Percentiles rank a stretch among this genome's conserved stretches.
These are phyloP conservation scores for Nephelium lappaceum DNA, from an alignment of 345 rosid genomes.

Conservation along the genomic window DNA sequence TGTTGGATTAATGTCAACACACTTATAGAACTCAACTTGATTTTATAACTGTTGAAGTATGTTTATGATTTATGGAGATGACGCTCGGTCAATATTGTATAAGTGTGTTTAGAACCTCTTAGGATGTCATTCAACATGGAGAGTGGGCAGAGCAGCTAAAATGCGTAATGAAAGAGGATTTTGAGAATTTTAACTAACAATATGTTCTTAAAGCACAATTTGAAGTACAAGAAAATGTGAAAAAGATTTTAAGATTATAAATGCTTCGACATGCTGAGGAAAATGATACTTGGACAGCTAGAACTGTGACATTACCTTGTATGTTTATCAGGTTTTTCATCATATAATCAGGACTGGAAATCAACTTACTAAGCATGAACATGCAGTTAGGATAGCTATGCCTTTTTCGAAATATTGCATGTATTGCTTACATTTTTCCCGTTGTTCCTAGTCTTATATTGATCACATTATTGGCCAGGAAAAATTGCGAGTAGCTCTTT, in stretches of 20 bases:
- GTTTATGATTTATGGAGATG: too few species aligned
- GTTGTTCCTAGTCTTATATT: background rate
- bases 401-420: background rate
- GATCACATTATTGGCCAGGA: slow-evolving; percentile 38
- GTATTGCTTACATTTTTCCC: slow-evolving; percentile 4
- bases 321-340: background rate
- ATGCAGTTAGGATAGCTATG: background rate
- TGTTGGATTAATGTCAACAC: too few species aligned
- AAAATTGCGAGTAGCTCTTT: slow-evolving; percentile 56
- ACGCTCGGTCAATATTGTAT: too few species aligned
- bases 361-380: background rate
- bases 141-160: background rate
- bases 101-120: background rate
- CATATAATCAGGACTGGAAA: background rate
- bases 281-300: background rate
- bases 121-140: background rate
- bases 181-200: background rate
- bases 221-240: background rate
- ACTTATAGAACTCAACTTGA: too few species aligned
- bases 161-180: background rate
- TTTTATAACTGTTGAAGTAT: too few species aligned
- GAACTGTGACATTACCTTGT: background rate
- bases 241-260: background rate
- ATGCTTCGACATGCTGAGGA: background rate
- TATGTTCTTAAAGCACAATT: background rate